These are phyloP conservation scores for Corchorus olitorius DNA, from an alignment of 345 rosid species.

Conservation along the genomic window DNA sequence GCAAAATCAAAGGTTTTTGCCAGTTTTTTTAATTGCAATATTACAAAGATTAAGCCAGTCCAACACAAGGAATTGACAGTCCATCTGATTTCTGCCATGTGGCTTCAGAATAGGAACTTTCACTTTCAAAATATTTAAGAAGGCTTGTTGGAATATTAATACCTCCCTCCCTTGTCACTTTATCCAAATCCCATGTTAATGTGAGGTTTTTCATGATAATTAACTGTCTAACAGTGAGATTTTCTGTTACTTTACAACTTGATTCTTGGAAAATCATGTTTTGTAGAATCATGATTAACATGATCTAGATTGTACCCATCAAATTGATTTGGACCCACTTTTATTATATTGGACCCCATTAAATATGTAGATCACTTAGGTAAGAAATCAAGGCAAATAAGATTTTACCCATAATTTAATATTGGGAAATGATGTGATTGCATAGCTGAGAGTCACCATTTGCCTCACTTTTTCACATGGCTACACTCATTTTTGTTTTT, in stretches of 20 bases:
- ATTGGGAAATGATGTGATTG: slow-evolving; percentile 51
- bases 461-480: slow-evolving; percentile 26
- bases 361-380: slow-evolving; percentile 44
- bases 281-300: slow-evolving; percentile 54
- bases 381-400: slow-evolving; percentile 55
- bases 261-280: slow-evolving; percentile 50
- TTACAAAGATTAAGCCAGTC: slow-evolving; percentile 42
- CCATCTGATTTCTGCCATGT: slow-evolving; percentile 41
- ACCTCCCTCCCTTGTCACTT: slow-evolving; percentile 8
- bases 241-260: slow-evolving; percentile 49
- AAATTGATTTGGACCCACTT: slow-evolving; percentile 54
- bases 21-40: slow-evolving; percentile 18
- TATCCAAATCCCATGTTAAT: slow-evolving; percentile 30
- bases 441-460: slow-evolving; percentile 44
- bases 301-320: slow-evolving; percentile 52
- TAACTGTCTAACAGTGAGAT: slow-evolving; percentile 59
- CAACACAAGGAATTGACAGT: slow-evolving; percentile 61
- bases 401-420: slow-evolving; percentile 37
- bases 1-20: slow-evolving; percentile 41
- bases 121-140: background rate
- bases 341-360: slow-evolving; percentile 34
- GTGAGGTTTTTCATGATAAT: slow-evolving; percentile 44
- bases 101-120: slow-evolving; percentile 9
- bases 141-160: background rate
- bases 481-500: slow-evolving; percentile 31